Evolutionary conservation across 75 land plant genomes (phyloP), one percentile per base, ranked within the genome.

Genomic region (Adiantum capillusveneris): DNA sequence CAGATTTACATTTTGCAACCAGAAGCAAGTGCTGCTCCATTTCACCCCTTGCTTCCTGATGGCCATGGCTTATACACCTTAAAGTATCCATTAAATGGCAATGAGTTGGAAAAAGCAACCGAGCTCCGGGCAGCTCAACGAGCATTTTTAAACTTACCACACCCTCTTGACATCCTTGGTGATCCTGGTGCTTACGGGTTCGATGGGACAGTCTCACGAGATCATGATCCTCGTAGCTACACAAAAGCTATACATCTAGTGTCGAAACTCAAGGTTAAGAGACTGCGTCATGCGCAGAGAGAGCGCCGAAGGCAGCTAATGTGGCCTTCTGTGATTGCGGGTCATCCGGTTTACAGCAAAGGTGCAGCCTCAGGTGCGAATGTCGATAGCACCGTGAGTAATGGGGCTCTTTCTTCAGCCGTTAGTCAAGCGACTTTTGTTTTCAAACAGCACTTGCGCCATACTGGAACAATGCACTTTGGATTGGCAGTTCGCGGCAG

Each of bases 91-190:
- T 14, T 21, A 18, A 44, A 45, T 41, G 19, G 25, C 0, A 29
- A 55, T 29, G 17, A 50, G 13, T 14, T 39, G 14, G 39, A 43
- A 16, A 36, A 58, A 17, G 65, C 67, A 26, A 49, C 65, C 19
- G 51, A 19, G 0, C 28, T 91, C 14, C 68, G 69, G 28, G 79
- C 85, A 16, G 98, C 98, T 12, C 66, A 75, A 46, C 46, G 59
- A 11, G 81, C 64, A 7, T 95, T 95, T 65, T 44, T 95, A 7
- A 90, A 90, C 74, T 64, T 85, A 11, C 99, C 99, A 0, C 97
- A 95, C 60, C 99, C 99, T 18, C 80, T 90, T 1, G 99, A 95
- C 65, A 90, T 77, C 26, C 58, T 95, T 31, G 82, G 97, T 57
- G 95, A 95, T 29, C 86, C 78, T 0, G 67, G 76, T 39, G 83